These are phyloP conservation scores for Fomitopsis pinicola DNA, from an alignment of 1,284 basidiomycete genomes.

Conservation along the genomic window DNA sequence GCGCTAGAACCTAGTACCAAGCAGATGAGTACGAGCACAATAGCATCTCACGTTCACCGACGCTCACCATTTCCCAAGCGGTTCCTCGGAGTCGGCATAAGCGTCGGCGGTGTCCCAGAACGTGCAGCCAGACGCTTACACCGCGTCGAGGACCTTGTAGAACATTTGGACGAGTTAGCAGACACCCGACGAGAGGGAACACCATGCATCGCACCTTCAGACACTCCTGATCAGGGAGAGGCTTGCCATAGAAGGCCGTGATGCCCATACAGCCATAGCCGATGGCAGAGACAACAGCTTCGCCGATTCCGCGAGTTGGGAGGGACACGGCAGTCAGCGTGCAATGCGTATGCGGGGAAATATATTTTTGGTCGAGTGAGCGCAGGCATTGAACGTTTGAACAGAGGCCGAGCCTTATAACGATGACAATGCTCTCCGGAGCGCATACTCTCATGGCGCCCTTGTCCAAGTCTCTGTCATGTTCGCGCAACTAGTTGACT, in stretches of 20 bases:
- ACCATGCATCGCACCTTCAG: not conserved
- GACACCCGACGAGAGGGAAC: not conserved
- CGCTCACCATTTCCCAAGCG: conserved; percentile 27
- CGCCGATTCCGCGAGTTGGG: conserved; percentile 16
- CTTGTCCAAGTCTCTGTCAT: not conserved
- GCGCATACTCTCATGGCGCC: not conserved
- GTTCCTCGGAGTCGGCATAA: conserved; percentile 17
- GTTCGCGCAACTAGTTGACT: too few species aligned
- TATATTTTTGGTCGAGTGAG: not conserved
- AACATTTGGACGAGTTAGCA: not conserved
- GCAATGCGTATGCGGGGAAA: not conserved
- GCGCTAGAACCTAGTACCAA: conserved; percentile 23
- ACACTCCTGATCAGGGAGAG: conserved; percentile 22
- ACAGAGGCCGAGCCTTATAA: too few species aligned
- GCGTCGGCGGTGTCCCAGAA: not conserved
- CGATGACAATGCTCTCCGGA: too few species aligned
- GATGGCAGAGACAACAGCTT: conserved; percentile 19
- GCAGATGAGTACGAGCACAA: too few species aligned
- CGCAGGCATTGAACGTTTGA: too few species aligned
- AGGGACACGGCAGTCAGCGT: conserved; percentile 5
- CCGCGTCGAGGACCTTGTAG: not conserved
- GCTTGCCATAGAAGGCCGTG: conserved; percentile 18
- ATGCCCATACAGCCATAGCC: conserved; percentile 28
- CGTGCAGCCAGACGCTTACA: not conserved
- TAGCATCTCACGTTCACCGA: not conserved